Conservation (phyloP, 2,329 filamentous ascomycete genomes). For the Incumbomyces delicatus region DNA sequence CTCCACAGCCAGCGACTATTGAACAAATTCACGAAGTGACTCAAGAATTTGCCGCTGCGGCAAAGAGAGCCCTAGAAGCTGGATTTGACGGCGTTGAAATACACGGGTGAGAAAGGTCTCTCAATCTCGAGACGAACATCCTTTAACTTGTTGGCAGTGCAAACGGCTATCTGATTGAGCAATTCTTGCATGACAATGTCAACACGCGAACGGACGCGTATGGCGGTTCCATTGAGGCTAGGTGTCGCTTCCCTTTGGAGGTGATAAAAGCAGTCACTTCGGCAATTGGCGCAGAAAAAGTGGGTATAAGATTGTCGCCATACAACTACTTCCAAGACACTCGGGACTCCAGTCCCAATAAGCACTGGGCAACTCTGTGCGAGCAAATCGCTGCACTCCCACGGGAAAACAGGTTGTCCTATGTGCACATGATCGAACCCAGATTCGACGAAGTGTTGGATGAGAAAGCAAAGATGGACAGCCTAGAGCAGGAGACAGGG, state of each 20-base stretch:
- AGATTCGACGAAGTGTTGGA: conserved; percentile 28
- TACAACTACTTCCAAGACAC: conserved; percentile 36
- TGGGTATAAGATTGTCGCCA: conserved; percentile 40
- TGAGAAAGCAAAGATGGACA: not conserved
- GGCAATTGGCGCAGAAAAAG: conserved; percentile 33
- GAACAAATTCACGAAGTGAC: conserved; percentile 36
- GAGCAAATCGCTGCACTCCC: conserved; percentile 38
- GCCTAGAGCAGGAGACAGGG: not conserved
- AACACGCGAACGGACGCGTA: conserved; percentile 43
- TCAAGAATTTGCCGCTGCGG: conserved; percentile 36
- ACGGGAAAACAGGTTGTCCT: conserved; percentile 40
- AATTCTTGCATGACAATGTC: conserved; percentile 37
- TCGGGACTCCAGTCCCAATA: conserved; percentile 52
- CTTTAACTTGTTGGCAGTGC: conserved; percentile 22
- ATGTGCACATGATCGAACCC: conserved; percentile 53
- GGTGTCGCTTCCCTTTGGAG: conserved; percentile 46
- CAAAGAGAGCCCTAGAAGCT: conserved; percentile 43
- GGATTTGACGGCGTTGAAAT: conserved; percentile 48
- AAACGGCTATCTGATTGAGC: conserved; percentile 43
- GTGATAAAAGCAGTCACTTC: conserved; percentile 35
- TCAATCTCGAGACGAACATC: too few relatives aligned
- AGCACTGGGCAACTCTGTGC: conserved; percentile 54
- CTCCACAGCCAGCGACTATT: conserved; percentile 24
- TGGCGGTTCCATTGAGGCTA: conserved; percentile 42
- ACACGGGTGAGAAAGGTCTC: conserved; percentile 25